Base-by-base conservation (phyloP, 225 moss, liverwort and hornwort species). In the Climacium dendroides region DNA sequence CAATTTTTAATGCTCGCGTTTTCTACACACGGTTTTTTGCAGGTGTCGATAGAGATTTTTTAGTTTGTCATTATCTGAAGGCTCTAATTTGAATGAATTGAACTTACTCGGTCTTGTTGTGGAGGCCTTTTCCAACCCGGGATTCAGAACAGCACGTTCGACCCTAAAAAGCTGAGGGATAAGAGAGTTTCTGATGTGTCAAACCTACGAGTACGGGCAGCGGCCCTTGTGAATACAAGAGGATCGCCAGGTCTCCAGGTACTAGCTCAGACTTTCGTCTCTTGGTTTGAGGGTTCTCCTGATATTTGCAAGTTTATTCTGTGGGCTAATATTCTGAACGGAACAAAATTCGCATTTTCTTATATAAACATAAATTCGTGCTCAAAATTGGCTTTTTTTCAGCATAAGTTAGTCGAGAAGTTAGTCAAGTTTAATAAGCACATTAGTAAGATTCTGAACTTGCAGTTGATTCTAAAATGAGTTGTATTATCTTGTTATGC, bases 171-270 rank as follows among this genome's bases (percentile, higher is more conserved):
- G 55, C 59, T 71, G 69, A 86, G 79, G 70, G 71, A 34, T 43
- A 85, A 69, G 53, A 35, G 20, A 32, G 23, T 34, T 85, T 59
- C 70, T 32, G n/a, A 79, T 47, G 28, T 88, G 63, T 74, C 85
- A 69, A 43, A 53, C 19, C 86, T 92, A 28, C 83, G 88, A 70
- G 65, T 91, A 41, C 87, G 89, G 7, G 92, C 91, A 89, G 86
- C 87, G 26, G 86, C 89, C 41, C 63, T 97, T 76, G 91, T 97
- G 66, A 97, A 96, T 87, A 95, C 94, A 74, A 94, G 97, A 92
- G 85, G 87, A 59, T 65, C 88, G 39, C 95, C 94, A 70, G 97
- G 97, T 67, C 89, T 97, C 87, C 95, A 94, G 94, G 96, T 95
- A 90, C 48, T n/a, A 59, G 34, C 85, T 67, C 10, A 74, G 52